These are phyloP conservation scores for Botryotinia convoluta DNA, from an alignment of 2,329 filamentous ascomycete genomes.

Conservation along the genomic window DNA sequence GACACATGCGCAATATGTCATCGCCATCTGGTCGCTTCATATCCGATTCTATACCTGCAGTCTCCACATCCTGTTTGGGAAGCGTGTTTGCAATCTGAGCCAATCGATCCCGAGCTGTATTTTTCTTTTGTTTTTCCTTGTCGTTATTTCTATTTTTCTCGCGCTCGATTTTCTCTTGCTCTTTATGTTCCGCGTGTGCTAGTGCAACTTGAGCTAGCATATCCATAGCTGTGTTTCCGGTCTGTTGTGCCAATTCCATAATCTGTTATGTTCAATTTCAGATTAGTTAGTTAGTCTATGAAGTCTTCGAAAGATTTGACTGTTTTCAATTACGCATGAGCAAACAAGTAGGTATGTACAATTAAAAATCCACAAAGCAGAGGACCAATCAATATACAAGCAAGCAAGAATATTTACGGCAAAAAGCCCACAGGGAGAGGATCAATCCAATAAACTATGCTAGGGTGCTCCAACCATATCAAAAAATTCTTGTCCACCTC, in stretches of 20 bases:
- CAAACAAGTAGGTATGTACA: background rate
- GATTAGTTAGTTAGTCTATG: background rate
- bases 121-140: background rate
- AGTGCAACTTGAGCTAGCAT: background rate
- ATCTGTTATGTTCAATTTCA: background rate
- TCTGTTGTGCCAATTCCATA: background rate
- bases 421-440: background rate
- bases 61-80: background rate
- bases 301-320: background rate
- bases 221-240: too few species aligned
- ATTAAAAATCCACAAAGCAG: background rate
- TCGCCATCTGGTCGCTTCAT: too few species aligned
- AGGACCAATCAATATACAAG: background rate
- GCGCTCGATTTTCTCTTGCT: too few species aligned
- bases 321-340: background rate
- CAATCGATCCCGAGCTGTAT: background rate
- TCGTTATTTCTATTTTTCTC: fast-evolving
- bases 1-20: too few species aligned
- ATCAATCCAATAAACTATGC: conserved; percentile 6
- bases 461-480: background rate
- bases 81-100: too few species aligned
- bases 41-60: background rate
- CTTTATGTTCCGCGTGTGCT: fast-evolving
- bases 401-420: background rate
- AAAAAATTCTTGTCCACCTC: background rate